Conservation (phyloP, 2,329 filamentous ascomycete genomes). For the Apiospora rasikravindrae region DNA sequence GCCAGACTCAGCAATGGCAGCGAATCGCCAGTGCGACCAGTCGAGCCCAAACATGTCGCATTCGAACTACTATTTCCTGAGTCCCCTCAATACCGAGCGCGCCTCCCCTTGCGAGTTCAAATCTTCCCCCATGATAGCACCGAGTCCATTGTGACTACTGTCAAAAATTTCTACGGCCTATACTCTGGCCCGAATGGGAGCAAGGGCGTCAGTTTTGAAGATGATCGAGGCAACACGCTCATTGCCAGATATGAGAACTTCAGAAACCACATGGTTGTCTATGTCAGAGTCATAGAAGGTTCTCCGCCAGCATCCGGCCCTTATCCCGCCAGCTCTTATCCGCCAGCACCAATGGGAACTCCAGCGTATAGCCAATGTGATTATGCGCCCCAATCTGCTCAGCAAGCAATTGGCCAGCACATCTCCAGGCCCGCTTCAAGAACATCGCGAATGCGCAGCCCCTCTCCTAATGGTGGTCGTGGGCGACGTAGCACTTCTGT, state of each 20-base stretch:
- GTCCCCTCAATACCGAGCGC: constrained; percentile 71
- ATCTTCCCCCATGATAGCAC: constrained; percentile 97
- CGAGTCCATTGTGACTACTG: constrained; percentile 95
- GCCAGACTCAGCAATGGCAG: constrained; percentile 43
- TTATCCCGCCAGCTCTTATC: constrained; percentile 59
- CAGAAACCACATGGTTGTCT: constrained; percentile 87
- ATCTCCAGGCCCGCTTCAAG: constrained; percentile 72
- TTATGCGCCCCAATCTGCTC: constrained; percentile 41
- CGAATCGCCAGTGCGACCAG: constrained; percentile 52
- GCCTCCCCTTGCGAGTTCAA: constrained; percentile 83
- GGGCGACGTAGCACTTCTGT: constrained; percentile 80
- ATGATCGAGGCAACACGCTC: constrained; percentile 84
- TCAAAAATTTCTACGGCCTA: constrained; percentile 98
- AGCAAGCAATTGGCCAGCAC: constrained; percentile 44
- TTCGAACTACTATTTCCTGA: constrained; percentile 77
- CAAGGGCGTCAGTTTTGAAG: constrained; percentile 93
- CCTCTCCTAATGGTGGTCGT: constrained; percentile 71
- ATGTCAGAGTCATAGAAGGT: constrained; percentile 82
- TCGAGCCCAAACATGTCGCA: constrained; percentile 74
- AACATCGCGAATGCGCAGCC: constrained; percentile 76
- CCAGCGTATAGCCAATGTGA: constrained; percentile 62
- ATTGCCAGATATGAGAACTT: constrained; percentile 98
- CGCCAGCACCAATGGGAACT: constrained; percentile 56
- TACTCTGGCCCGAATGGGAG: constrained; percentile 75
- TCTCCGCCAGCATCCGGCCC: constrained; percentile 49